Base-by-base conservation (phyloP, 257 asterid genomes). In the Plantago ovata region DNA sequence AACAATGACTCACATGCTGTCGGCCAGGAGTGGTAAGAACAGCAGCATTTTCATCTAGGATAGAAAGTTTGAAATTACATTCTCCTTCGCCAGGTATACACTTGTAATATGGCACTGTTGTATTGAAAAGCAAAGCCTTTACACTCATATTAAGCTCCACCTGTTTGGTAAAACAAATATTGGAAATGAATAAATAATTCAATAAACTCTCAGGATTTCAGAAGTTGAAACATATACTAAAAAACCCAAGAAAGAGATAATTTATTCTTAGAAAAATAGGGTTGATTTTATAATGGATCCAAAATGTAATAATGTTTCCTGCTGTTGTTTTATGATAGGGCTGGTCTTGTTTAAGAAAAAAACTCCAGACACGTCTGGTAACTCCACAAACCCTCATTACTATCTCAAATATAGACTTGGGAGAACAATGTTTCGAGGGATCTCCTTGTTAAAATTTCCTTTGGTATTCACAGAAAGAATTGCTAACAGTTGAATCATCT, bases 1-100 rank as follows among this genome's bases (percentile, higher is more conserved):
- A 20, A 43, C 21, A 44, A 54, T 61, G 44, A 75, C 95, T 81
- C 75, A 90, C 98, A 66, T 70, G 76, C 44, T 56, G 57, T 61
- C 74, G 75, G 56, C 76, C 71, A 60, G 95, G 95, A 67, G 91
- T 64, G 46, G 90, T 77, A 66, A 90, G 74, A 75, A 84, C 79
- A 69, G 86, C 96, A 66, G 69, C 70, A 76, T 76, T 81, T 69
- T 70, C 71, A 38, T 80, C 63, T 33, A 63, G 41, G 53, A 79
- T 55, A 46, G 43, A 46, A 63, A 90, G 63, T 52, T 56, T 58
- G 64, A 90, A 66, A 61, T 65, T 71, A 66, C 96, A 90, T 50
- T 69, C 62, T 60, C 77, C 77, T 12, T 46, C 78, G 42, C 67
- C 60, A 61, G 77, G 83, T 67, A 60, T 49, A 68, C 98, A 90